These are phyloP conservation scores for Colletotrichum sp. DNA, from an alignment of 2,329 filamentous ascomycete species.

Conservation along the genomic window DNA sequence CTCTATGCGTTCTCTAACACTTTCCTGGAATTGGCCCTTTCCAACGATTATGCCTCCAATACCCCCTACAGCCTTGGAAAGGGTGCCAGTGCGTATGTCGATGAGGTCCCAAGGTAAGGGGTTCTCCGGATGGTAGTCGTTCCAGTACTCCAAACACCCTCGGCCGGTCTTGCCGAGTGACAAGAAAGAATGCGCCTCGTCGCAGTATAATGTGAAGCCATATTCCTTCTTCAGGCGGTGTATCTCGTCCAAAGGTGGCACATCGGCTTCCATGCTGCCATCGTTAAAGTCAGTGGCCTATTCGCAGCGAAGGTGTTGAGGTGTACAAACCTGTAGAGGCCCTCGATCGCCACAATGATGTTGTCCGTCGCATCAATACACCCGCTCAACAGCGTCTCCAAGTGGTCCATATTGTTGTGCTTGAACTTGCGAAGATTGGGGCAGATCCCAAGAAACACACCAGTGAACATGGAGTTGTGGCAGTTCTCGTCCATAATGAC, in stretches of 20 bases:
- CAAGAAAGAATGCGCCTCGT: slow-evolving; percentile 21
- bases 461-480: slow-evolving; percentile 21
- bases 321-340: slow-evolving; percentile 4
- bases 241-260: neutral
- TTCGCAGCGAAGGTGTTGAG: fast-evolving
- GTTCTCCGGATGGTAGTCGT: slow-evolving; percentile 5
- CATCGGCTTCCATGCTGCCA: neutral
- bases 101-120: slow-evolving; percentile 10
- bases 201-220: slow-evolving; percentile 19
- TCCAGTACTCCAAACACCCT: slow-evolving; percentile 22
- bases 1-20: neutral
- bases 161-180: slow-evolving; percentile 18
- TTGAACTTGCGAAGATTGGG: neutral
- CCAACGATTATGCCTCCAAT: slow-evolving; percentile 20
- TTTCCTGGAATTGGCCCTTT: neutral
- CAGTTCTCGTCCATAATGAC: slow-evolving; percentile 18
- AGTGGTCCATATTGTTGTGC: slow-evolving; percentile 9
- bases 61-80: slow-evolving; percentile 19
- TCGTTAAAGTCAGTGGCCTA: fast-evolving
- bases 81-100: slow-evolving; percentile 20
- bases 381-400: slow-evolving; percentile 2
- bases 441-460: slow-evolving; percentile 4
- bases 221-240: slow-evolving; percentile 10
- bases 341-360: slow-evolving; percentile 11
- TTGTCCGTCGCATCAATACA: neutral